Evolutionary conservation across 2,329 filamentous ascomycete genomes (phyloP), one percentile per base, ranked within the genome.

Genomic region (Neoarthrinium moseri): DNA sequence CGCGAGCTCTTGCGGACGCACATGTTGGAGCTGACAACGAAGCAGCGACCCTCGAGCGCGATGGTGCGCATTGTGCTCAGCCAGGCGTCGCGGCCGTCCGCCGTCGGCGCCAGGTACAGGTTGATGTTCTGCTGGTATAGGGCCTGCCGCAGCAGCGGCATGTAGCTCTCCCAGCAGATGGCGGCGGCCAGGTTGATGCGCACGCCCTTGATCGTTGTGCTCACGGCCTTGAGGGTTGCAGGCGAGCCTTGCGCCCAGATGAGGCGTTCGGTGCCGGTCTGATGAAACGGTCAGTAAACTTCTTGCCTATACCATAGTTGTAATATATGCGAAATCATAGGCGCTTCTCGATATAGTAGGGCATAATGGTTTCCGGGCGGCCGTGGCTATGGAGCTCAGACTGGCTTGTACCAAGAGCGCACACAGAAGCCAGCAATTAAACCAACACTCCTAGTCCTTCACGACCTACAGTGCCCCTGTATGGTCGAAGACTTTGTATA

Each of bases 141-240:
- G 8, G 37, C 24, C 21, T 40, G 37, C 11, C 37, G 17, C n/a
- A 40, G 17, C 13, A 40, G 24, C 3, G 46, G 46, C 46, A 48
- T 96, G 70, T 92, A 95, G 65, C 89, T 96, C 66, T 97, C 91
- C 91, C 91, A 96, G 73, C 91, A 96, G 54, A 97, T 95, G 4
- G 91, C 92, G 3, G 87, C 84, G 0, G 86, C 91, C 49, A 96
- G 78, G 46, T 89, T 92, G 49, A 96, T 69, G 52, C 82, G 83
- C 3, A 91, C 80, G 40, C 89, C 90, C 50, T 86, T 85, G 63
- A 96, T 90, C 20, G 75, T 81, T 1, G 90, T 91, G 21, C 82
- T 86, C 1, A 96, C 82, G 4, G 91, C 91, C 51, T 82, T 81
- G 22, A 96, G 77, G 4, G 89, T 94, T 1, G 81, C 80, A 0